Base-by-base conservation (phyloP, 2,329 filamentous ascomycete species). In the Fusarium acutatum region DNA sequence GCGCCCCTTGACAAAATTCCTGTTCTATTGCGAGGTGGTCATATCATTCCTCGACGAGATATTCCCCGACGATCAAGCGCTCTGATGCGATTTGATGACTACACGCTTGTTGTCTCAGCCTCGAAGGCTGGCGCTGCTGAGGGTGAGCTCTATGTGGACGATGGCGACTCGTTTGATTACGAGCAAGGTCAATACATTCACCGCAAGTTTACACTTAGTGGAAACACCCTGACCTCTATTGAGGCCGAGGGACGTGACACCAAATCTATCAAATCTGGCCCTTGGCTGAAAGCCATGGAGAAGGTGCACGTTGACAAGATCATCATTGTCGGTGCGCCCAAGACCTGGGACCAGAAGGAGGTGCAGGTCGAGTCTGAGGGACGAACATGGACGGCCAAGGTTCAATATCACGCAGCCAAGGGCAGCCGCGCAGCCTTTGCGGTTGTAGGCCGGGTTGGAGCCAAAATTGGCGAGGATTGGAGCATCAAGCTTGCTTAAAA, bases 11-110 rank as follows among this genome's bases (percentile, higher is more conserved):
- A 97, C 63, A 94, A 92, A 77, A 93, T 97, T 24, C 96, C 96
- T 1, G 84, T 99, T 20, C 87, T 99, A 49, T 96, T 98, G 93
- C 94, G 93, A 75, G 96, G 94, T 52, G 96, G 96, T 3, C 94
- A 98, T 81, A 92, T 99, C 77, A 92, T 98, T 78, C 92, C 95
- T 6, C 93, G 96, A 64, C 94, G 96, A 74, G 96, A 99, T 79
- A 90, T 92, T 30, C 95, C 95, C 8, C 91, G 96, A 63, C 91
- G 96, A 68, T 97, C 94, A 65, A 93, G 91, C 65, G 91, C 93
- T 26, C 87, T 98, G 50, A 98, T 98, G 96, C 93, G 90, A 78
- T 97, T 91, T 82, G 96, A 99, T 81, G 95, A 97, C 44, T 97
- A 97, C 85, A 99, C 96, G 0, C 89, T 99, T 4, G 91, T 99